Conservation (phyloP, 2,329 filamentous ascomycete genomes). For the Aureobasidium sp. region DNA sequence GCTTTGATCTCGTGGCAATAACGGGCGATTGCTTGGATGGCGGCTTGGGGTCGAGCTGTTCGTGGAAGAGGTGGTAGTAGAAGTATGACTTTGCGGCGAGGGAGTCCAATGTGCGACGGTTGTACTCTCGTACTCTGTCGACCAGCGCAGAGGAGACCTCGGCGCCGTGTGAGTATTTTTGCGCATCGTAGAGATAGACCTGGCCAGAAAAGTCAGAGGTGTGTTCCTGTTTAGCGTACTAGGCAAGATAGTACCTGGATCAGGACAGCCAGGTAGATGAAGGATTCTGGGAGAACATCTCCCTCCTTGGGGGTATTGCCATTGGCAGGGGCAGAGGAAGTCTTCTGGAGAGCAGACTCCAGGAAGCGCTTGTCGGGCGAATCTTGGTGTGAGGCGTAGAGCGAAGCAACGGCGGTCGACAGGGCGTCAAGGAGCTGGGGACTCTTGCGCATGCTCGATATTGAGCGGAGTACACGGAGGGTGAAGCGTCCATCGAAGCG, state of each 20-base stretch:
- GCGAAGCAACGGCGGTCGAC: conserved; percentile 18
- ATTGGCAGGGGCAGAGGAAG: conserved; percentile 10
- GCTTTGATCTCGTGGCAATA: conserved; percentile 73
- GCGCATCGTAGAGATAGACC: conserved; percentile 81
- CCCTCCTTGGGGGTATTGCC: conserved; percentile 18
- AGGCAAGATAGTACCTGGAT: conserved; percentile 23
- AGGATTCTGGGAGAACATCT: conserved; percentile 28
- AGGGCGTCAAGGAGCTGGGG: conserved; percentile 30
- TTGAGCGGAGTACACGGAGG: conserved; percentile 84
- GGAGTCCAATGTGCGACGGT: conserved; percentile 88
- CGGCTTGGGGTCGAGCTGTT: conserved; percentile 78
- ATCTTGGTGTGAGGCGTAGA: conserved; percentile 14
- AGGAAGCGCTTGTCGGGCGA: conserved; percentile 15
- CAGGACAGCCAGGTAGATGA: conserved; percentile 31
- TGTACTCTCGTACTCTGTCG: conserved; percentile 77
- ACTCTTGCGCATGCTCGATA: conserved; percentile 90
- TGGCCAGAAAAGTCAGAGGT: conserved; percentile 36
- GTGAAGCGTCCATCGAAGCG: conserved; percentile 95
- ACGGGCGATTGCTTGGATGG: conserved; percentile 83
- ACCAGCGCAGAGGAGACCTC: conserved; percentile 78
- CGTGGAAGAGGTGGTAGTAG: conserved; percentile 93
- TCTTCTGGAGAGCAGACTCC: conserved; percentile 14
- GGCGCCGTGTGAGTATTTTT: conserved; percentile 69
- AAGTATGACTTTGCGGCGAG: conserved; percentile 95
- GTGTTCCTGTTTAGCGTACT: not conserved